A percentile compares a stretch with the other conserved stretches of the same genome.
Conservation (phyloP, 495 filamentous ascomycete genomes). For the Penicillium verhagenii region DNA sequence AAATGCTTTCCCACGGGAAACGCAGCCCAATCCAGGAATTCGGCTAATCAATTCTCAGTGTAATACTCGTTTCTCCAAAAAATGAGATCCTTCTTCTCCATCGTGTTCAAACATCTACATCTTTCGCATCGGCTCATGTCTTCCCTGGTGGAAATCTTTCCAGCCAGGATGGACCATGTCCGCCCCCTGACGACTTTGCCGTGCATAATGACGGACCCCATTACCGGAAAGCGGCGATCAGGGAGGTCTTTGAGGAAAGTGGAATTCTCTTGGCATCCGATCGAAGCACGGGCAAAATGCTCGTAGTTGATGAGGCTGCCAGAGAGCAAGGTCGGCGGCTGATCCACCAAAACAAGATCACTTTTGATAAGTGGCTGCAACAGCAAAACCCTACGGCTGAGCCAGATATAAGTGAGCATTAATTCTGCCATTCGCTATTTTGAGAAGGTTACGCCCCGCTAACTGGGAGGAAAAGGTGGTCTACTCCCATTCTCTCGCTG, state of each 20-base stretch:
- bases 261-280: conserved; percentile 77
- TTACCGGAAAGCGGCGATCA: conserved; percentile 77
- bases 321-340: conserved; percentile 63
- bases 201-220: conserved; percentile 64
- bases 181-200: conserved; percentile 37
- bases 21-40: neutral
- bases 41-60: conserved; percentile 46
- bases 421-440: neutral
- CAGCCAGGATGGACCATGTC: conserved; percentile 60
- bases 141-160: conserved; percentile 93
- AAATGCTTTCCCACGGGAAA: neutral
- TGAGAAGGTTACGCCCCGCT: neutral
- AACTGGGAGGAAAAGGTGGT: conserved; percentile 42
- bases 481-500: conserved; percentile 87
- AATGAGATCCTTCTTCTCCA: conserved; percentile 89
- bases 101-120: conserved; percentile 73
- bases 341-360: conserved; percentile 61
- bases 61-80: conserved; percentile 79
- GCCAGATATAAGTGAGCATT: conserved; percentile 60
- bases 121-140: conserved; percentile 90
- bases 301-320: conserved; percentile 57
- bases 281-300: conserved; percentile 41
- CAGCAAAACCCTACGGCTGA: conserved; percentile 57
- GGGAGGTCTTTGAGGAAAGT: conserved; percentile 94
- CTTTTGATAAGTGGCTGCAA: conserved; percentile 67